phyloP scores from a whole-genome alignment of 306 rosid genomes.

The Gleditsia sinensis region DNA sequence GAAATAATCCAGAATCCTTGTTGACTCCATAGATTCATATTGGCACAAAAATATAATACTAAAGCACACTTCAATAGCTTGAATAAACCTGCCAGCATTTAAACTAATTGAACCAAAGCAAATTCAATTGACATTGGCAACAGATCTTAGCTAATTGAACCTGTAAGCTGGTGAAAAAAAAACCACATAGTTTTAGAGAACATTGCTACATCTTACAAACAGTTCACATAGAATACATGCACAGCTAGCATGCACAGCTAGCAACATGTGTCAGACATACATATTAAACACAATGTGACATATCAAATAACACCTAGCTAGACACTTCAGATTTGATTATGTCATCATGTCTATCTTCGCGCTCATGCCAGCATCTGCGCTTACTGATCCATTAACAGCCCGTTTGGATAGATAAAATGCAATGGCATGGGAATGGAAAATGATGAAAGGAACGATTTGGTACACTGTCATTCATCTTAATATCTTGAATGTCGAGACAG shows the following conservation, averaged over 20 bases:
- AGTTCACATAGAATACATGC: too few species aligned
- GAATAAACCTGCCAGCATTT: neutral
- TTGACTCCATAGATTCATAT: neutral
- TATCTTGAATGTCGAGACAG: too few species aligned
- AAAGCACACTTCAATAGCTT: neutral
- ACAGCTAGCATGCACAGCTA: too few species aligned
- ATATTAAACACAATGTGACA: neutral
- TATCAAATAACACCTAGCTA: neutral
- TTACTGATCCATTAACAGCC: neutral
- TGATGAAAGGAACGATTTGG: neutral
- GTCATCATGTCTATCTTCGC: neutral
- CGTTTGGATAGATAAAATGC: neutral
- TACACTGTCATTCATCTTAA: neutral
- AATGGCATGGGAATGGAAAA: neutral
- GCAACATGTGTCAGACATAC: too few species aligned
- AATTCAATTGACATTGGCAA: neutral
- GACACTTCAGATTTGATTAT: neutral
- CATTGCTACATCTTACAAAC: too few species aligned
- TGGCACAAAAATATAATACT: conserved; percentile 4
- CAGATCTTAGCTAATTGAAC: conserved; percentile 11
- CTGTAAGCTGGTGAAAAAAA: too few species aligned
- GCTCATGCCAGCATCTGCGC: neutral
- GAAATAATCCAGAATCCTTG: conserved; percentile 18
- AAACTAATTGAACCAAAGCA: neutral
- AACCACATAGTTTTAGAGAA: too few species aligned